Evolutionary conservation across 805 yeast species (phyloP).

Genomic region (Metschnikowia cubensis): DNA sequence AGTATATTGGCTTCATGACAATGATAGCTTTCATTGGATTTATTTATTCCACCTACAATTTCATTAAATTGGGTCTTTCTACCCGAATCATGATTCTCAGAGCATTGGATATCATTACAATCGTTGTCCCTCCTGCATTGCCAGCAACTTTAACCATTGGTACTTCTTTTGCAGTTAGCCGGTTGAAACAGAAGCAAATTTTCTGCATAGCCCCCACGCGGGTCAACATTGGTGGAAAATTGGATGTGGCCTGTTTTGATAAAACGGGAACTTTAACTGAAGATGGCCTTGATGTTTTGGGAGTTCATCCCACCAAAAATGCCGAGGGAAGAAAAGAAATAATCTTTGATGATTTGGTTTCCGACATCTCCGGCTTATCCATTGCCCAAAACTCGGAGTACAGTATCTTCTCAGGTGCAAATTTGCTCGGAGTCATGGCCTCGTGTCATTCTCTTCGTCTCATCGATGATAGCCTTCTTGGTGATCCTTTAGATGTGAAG

Average conservation of each 20-base stretch:
- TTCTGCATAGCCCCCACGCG: constrained; percentile 93
- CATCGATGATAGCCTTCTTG: constrained; percentile 76
- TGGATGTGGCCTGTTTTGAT: constrained; percentile 89
- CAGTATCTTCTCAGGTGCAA: neutral
- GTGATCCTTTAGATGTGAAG: constrained; percentile 90
- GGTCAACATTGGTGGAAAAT: constrained; percentile 92
- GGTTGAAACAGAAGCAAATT: constrained; percentile 62
- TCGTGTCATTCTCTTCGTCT: constrained; percentile 84
- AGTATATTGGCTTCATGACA: constrained; percentile 93
- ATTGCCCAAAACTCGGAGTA: constrained; percentile 1
- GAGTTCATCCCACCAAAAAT: constrained; percentile 43
- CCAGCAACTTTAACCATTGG: constrained; percentile 98
- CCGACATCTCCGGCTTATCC: constrained; percentile 10
- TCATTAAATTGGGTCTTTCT: constrained; percentile 70
- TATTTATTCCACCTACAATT: constrained; percentile 74
- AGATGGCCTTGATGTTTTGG: constrained; percentile 87
- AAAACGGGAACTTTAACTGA: constrained; percentile 97
- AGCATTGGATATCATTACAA: constrained; percentile 90
- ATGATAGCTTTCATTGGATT: constrained; percentile 82
- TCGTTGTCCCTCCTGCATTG: constrained; percentile 97
- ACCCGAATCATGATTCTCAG: constrained; percentile 70
- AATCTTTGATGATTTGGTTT: constrained; percentile 28
- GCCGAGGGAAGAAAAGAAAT: constrained; percentile 39
- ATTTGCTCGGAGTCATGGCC: constrained; percentile 47
- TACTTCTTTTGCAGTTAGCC: constrained; percentile 81